Conservation (phyloP, 2,329 filamentous ascomycete species). For the Pseudogymnoascus sp. region DNA sequence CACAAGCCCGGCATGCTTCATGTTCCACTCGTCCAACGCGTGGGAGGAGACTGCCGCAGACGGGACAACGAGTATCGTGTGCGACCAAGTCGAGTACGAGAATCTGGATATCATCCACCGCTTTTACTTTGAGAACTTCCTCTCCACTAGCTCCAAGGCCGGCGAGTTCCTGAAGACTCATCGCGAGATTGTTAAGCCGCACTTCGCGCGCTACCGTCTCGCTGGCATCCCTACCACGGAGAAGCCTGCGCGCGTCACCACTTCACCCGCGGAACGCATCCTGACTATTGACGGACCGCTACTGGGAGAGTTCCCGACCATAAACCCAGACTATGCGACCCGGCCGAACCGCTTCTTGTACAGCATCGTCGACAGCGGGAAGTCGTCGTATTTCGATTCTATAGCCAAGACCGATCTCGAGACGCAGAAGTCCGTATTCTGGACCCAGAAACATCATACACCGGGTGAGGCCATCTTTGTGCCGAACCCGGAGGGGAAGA, state of each 20-base stretch:
- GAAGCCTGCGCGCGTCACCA: neutral
- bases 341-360: conserved; percentile 52
- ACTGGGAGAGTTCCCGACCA: conserved; percentile 55
- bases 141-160: conserved; percentile 44
- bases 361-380: conserved; percentile 45
- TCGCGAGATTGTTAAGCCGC: conserved; percentile 34
- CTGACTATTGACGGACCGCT: conserved; percentile 44
- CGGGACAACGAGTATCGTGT: conserved; percentile 46
- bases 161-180: conserved; percentile 39
- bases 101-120: conserved; percentile 55
- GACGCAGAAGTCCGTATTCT: conserved; percentile 44
- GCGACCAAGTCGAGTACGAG: conserved; percentile 57
- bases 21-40: conserved; percentile 72
- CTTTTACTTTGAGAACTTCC: conserved; percentile 63
- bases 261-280: conserved; percentile 27
- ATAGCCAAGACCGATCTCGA: conserved; percentile 57
- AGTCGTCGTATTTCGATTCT: conserved; percentile 52
- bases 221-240: conserved; percentile 15
- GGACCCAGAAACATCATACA: conserved; percentile 52
- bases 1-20: conserved; percentile 61
- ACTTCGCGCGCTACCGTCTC: conserved; percentile 18
- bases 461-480: conserved; percentile 65
- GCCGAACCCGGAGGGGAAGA: conserved; percentile 36
- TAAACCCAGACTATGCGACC: conserved; percentile 49
- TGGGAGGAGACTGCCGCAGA: conserved; percentile 51